Conservation (phyloP, 768 basidiomycete genomes). For the Flagelloscypha sp. region DNA sequence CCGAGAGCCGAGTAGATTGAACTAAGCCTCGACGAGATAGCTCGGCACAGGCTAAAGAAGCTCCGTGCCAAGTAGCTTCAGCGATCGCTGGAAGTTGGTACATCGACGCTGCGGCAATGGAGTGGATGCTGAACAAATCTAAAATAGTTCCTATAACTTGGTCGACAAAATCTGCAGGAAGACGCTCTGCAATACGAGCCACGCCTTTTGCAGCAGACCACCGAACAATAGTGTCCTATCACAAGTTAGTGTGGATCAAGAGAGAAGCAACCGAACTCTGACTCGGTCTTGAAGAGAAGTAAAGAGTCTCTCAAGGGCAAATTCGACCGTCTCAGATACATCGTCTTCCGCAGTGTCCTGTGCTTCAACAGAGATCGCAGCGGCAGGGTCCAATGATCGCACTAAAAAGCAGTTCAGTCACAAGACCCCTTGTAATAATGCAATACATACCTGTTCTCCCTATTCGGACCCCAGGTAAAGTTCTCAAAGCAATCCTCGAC, state of each 20-base stretch:
- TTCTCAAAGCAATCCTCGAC: slow-evolving; percentile 53
- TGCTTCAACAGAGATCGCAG: slow-evolving; percentile 9
- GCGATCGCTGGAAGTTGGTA: slow-evolving; percentile 71
- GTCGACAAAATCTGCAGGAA: slow-evolving; percentile 64
- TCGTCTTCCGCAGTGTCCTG: slow-evolving; percentile 42
- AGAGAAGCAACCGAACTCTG: slow-evolving; percentile 8
- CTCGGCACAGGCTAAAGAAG: slow-evolving; percentile 87
- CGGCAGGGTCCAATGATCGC: slow-evolving; percentile 22
- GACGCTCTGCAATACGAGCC: slow-evolving; percentile 72
- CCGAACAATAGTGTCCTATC: slow-evolving; percentile 87
- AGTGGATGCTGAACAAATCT: slow-evolving; percentile 70
- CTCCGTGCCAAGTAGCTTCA: slow-evolving; percentile 92
- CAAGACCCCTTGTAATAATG: slow-evolving; percentile 1
- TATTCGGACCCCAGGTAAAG: slow-evolving; percentile 42
- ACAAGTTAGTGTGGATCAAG: slow-evolving; percentile 1
- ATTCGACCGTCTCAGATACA: slow-evolving; percentile 73
- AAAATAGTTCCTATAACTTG: slow-evolving; percentile 82
- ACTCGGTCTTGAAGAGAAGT: slow-evolving; percentile 77
- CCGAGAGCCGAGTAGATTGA: slow-evolving; percentile 42
- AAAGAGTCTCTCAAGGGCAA: slow-evolving; percentile 64
- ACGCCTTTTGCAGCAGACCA: slow-evolving; percentile 93
- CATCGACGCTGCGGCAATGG: slow-evolving; percentile 49
- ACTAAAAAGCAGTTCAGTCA: slow-evolving; percentile 15
- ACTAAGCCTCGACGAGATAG: slow-evolving; percentile 80
- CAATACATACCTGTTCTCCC: slow-evolving; percentile 33